Conservation (phyloP, 768 basidiomycete species). For the Lactarius tabidus region DNA sequence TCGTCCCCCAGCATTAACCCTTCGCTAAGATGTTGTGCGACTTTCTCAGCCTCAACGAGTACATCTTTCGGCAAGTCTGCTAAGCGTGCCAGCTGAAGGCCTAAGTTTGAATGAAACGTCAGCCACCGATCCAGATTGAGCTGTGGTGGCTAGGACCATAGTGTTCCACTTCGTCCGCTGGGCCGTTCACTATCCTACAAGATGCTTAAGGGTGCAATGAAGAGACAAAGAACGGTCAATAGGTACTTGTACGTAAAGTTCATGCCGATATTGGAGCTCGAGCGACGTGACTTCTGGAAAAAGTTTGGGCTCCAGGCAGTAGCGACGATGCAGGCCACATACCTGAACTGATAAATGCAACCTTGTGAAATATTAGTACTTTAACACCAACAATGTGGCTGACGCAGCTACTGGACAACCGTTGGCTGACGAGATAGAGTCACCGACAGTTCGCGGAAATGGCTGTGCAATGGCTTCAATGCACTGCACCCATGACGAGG, state of each 20-base stretch:
- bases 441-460: conserved; percentile 75
- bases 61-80: conserved; percentile 81
- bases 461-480: conserved; percentile 38
- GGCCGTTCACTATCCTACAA: conserved; percentile 69
- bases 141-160: conserved; percentile 51
- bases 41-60: conserved; percentile 54
- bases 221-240: not conserved
- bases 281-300: conserved; percentile 49
- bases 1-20: conserved; percentile 54
- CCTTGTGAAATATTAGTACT: conserved; percentile 38
- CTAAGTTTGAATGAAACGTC: conserved; percentile 37
- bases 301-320: not conserved
- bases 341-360: conserved; percentile 57
- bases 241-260: conserved; percentile 73
- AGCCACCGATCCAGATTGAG: not conserved
- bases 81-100: conserved; percentile 82
- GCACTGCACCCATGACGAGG: not conserved
- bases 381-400: not conserved
- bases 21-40: conserved; percentile 55
- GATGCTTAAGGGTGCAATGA: not conserved
- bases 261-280: conserved; percentile 59
- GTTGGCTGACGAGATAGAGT: conserved; percentile 75
- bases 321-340: not conserved
- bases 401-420: conserved; percentile 64
- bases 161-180: conserved; percentile 56